These are phyloP conservation scores for Solioccasus polychromus DNA, from an alignment of 768 basidiomycete species.

Conservation along the genomic window DNA sequence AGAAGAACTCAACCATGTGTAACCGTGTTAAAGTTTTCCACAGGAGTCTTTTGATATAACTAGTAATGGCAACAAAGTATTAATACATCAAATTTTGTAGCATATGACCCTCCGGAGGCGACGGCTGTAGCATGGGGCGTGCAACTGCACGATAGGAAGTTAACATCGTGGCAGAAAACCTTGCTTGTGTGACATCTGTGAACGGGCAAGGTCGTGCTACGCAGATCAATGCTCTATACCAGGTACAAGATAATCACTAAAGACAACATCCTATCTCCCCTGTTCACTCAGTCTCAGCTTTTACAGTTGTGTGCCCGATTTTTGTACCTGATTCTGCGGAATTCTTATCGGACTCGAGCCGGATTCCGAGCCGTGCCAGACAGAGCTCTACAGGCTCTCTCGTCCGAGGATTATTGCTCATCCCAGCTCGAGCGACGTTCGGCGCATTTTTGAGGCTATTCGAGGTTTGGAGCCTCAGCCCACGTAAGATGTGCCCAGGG, in stretches of 20 bases:
- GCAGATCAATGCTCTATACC: background rate
- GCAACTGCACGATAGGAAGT: too few relatives aligned
- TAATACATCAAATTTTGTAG: too few relatives aligned
- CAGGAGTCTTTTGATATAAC: too few relatives aligned
- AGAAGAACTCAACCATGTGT: too few relatives aligned
- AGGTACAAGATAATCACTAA: background rate
- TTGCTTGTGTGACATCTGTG: background rate
- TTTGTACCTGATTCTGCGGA: background rate
- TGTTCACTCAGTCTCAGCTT: conserved; percentile 12
- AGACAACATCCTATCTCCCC: too few relatives aligned
- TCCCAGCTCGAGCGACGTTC: conserved; percentile 1
- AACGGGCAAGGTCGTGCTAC: background rate
- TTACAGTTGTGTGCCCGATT: background rate
- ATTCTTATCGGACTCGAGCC: conserved; percentile 19
- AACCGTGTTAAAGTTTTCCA: too few relatives aligned
- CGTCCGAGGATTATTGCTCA: conserved; percentile 2
- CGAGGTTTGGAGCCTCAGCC: conserved; percentile 21
- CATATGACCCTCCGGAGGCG: too few relatives aligned
- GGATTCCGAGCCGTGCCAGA: conserved; percentile 32
- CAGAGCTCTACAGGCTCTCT: conserved; percentile 25
- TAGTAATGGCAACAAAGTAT: too few relatives aligned
- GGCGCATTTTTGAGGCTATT: conserved; percentile 1
- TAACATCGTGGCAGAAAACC: background rate
- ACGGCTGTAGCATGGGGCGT: too few relatives aligned
- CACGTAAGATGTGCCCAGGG: conserved; percentile 40